These are phyloP conservation scores for Polysphondylium violaceum DNA, from an alignment of 78 protist genomes.

Conservation along the genomic window DNA sequence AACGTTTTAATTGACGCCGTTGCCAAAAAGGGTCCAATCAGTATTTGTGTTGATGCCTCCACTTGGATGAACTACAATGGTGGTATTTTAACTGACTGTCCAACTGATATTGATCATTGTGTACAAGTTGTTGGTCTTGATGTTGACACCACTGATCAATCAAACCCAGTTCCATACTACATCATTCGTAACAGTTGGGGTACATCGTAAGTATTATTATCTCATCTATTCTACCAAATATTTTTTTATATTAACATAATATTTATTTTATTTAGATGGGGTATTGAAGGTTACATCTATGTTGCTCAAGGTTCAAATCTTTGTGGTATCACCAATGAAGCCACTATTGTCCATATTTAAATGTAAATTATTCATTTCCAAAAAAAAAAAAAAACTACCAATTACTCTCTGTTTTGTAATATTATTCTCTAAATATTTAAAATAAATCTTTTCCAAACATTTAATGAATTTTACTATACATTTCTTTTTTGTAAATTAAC, in stretches of 20 bases:
- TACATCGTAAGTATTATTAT: conserved; percentile 26
- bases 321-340: conserved; percentile 87
- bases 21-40: conserved; percentile 69
- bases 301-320: conserved; percentile 70
- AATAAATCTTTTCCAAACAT: too few relatives aligned
- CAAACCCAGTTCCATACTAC: conserved; percentile 61
- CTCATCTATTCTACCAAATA: too few relatives aligned
- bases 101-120: conserved; percentile 79
- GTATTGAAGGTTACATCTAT: conserved; percentile 73
- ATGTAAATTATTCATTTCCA: background rate
- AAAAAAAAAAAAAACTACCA: conserved; percentile 4
- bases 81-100: conserved; percentile 64
- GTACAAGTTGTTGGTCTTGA: conserved; percentile 83
- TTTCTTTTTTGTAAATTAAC: too few relatives aligned
- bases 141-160: conserved; percentile 28
- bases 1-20: conserved; percentile 34
- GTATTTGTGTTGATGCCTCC: conserved; percentile 86
- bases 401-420: too few relatives aligned
- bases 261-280: conserved; percentile 44
- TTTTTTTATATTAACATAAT: background rate
- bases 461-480: too few relatives aligned
- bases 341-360: conserved; percentile 41
- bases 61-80: conserved; percentile 76
- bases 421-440: too few relatives aligned
- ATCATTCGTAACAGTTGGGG: conserved; percentile 88